phyloP scores from a whole-genome alignment of 2,329 filamentous ascomycete genomes.

The Arachnopeziza araneosa region DNA sequence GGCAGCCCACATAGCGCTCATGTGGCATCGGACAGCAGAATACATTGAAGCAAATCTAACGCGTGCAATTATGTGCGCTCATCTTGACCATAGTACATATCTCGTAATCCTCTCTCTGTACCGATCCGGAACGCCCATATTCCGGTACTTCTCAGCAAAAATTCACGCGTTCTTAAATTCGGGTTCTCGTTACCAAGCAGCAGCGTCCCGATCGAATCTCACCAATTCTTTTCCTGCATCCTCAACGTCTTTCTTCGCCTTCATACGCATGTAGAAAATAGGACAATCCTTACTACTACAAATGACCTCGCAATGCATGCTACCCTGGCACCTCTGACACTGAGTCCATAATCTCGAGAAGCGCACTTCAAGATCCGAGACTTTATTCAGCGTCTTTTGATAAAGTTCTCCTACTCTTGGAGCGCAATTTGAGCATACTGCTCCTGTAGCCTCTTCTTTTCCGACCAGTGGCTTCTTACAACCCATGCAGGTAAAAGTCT shows the following conservation, averaged over 20 bases:
- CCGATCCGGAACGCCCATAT: background rate
- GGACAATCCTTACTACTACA: constrained; percentile 95
- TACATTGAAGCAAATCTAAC: background rate
- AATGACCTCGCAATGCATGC: constrained; percentile 97
- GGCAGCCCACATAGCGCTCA: too few species aligned
- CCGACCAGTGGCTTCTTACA: constrained; percentile 92
- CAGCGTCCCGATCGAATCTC: constrained; percentile 82
- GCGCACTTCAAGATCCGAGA: constrained; percentile 85
- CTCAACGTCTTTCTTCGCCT: constrained; percentile 98
- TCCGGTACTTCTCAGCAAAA: background rate
- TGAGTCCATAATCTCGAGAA: constrained; percentile 96
- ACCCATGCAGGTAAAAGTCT: constrained; percentile 96
- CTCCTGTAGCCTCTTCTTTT: constrained; percentile 74
- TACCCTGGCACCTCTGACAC: constrained; percentile 95
- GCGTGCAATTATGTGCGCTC: background rate
- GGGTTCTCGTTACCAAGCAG: constrained; percentile 40
- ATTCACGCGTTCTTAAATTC: background rate
- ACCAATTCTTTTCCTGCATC: constrained; percentile 86
- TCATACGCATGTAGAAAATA: constrained; percentile 99
- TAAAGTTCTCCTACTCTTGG: constrained; percentile 88
- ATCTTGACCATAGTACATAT: background rate
- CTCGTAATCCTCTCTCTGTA: background rate
- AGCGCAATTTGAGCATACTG: constrained; percentile 81
- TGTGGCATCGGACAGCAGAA: too few species aligned
- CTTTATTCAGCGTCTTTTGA: constrained; percentile 80